phyloP scores from a whole-genome alignment of 352 stramenopile genomes.

The Phytopythium helicoides region DNA sequence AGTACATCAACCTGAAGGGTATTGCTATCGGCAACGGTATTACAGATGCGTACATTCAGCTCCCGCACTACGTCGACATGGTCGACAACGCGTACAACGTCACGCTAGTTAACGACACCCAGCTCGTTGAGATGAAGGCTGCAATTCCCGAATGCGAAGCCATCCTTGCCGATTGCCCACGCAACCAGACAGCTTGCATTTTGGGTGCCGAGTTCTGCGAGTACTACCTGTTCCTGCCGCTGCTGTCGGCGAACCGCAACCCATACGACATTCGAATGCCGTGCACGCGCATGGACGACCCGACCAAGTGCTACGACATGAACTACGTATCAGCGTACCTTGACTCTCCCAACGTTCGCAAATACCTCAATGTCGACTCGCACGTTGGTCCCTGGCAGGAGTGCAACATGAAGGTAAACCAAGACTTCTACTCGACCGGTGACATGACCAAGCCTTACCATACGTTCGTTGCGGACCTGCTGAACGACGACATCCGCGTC shows the following conservation, averaged over 20 bases:
- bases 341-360: slow-evolving; percentile 49
- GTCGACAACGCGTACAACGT: slow-evolving; percentile 70
- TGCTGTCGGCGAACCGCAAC: slow-evolving; percentile 38
- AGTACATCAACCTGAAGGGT: slow-evolving; percentile 40
- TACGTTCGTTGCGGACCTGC: slow-evolving; percentile 80
- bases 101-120: slow-evolving; percentile 36
- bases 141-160: slow-evolving; percentile 24
- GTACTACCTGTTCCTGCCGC: slow-evolving; percentile 25
- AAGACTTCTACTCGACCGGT: no score
- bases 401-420: slow-evolving; percentile 93
- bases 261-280: slow-evolving; percentile 61
- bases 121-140: slow-evolving; percentile 33
- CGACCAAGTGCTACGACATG: slow-evolving; percentile 44
- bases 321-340: slow-evolving; percentile 42
- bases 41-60: slow-evolving; percentile 38
- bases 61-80: slow-evolving; percentile 50
- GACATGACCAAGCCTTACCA: slow-evolving; percentile 92
- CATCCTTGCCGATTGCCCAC: not conserved
- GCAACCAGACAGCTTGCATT: slow-evolving; percentile 24
- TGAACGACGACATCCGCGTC: slow-evolving; percentile 71
- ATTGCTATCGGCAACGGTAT: slow-evolving; percentile 61
- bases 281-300: slow-evolving; percentile 15
- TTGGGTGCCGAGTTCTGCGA: slow-evolving; percentile 39
- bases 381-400: slow-evolving; percentile 77
- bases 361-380: no score